Percentiles rank a stretch among this genome's conserved stretches.
Conservation (phyloP, 371 early-diverging fungal genomes). For the Dichotomocladium elegans region DNA sequence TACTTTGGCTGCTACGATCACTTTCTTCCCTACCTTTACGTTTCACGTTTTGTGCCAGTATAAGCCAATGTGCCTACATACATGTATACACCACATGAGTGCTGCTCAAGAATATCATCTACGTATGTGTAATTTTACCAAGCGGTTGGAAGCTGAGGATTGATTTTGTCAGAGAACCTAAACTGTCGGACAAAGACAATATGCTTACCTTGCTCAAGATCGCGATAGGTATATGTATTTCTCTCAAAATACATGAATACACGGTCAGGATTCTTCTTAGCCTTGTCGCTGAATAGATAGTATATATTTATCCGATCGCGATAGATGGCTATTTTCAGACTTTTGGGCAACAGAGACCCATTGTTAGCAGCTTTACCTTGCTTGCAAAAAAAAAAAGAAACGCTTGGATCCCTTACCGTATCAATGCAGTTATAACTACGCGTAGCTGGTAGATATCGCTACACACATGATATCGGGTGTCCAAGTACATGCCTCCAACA, state of each 20-base stretch:
- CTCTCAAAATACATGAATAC: conserved; percentile 22
- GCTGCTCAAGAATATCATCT: neutral
- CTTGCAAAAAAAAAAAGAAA: neutral
- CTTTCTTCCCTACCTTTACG: neutral
- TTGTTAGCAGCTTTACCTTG: neutral
- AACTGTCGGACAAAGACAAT: no score
- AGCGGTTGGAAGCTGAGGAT: no score
- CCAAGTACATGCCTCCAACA: conserved; percentile 22
- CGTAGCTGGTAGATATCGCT: conserved; percentile 13
- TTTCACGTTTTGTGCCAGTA: conserved; percentile 11
- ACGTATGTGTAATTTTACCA: conserved; percentile 6
- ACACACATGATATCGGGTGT: conserved; percentile 13
- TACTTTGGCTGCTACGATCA: no score
- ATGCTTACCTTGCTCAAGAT: conserved; percentile 25
- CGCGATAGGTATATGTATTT: conserved; percentile 17
- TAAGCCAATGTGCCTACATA: conserved; percentile 12
- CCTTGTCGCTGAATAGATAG: conserved; percentile 23
- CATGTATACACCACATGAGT: neutral
- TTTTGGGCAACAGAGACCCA: neutral
- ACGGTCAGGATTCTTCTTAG: conserved; percentile 14
- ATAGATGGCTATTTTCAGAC: neutral
- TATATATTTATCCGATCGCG: conserved; percentile 16
- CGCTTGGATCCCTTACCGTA: conserved; percentile 14
- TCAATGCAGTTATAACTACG: neutral
- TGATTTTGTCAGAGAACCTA: no score